These are phyloP conservation scores for Termitomyces heimii DNA, from an alignment of 768 basidiomycete genomes.

Conservation along the genomic window DNA sequence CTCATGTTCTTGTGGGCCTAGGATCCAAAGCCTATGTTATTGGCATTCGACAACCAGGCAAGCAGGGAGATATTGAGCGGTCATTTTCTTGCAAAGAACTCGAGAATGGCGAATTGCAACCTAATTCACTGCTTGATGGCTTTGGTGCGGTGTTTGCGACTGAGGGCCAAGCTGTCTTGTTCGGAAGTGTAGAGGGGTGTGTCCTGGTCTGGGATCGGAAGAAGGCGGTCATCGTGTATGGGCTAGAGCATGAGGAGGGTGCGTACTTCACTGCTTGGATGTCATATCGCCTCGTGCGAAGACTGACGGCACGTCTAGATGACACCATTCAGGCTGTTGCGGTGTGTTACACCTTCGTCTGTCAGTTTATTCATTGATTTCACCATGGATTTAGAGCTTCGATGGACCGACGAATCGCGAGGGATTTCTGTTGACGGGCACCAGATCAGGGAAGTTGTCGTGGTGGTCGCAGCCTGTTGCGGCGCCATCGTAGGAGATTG, in stretches of 20 bases:
- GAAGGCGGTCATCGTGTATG: conserved; percentile 48
- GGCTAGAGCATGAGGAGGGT: conserved; percentile 58
- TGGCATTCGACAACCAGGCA: conserved; percentile 40
- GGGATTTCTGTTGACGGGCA: conserved; percentile 51
- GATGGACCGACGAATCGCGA: conserved; percentile 35
- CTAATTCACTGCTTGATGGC: conserved; percentile 15
- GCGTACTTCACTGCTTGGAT: conserved; percentile 13
- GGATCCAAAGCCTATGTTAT: conserved; percentile 48
- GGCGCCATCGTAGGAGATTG: conserved; percentile 14
- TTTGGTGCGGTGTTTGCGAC: conserved; percentile 53
- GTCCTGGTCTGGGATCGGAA: conserved; percentile 59
- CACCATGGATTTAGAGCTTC: conserved; percentile 31
- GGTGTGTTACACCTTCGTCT: conserved; percentile 21
- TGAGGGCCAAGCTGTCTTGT: conserved; percentile 47
- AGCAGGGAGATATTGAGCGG: conserved; percentile 47
- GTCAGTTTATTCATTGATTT: neutral
- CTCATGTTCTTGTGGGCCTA: conserved; percentile 47
- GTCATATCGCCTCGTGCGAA: conserved; percentile 9
- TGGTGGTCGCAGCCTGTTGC: conserved; percentile 53
- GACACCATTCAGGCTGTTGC: conserved; percentile 37
- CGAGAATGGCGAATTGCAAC: conserved; percentile 18
- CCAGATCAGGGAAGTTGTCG: conserved; percentile 44
- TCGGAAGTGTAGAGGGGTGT: conserved; percentile 48
- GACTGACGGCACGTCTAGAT: conserved; percentile 21
- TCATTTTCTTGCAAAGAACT: conserved; percentile 41